Evolutionary conservation across 768 basidiomycete genomes (phyloP).

Genomic region (Lyophyllum decastes): DNA sequence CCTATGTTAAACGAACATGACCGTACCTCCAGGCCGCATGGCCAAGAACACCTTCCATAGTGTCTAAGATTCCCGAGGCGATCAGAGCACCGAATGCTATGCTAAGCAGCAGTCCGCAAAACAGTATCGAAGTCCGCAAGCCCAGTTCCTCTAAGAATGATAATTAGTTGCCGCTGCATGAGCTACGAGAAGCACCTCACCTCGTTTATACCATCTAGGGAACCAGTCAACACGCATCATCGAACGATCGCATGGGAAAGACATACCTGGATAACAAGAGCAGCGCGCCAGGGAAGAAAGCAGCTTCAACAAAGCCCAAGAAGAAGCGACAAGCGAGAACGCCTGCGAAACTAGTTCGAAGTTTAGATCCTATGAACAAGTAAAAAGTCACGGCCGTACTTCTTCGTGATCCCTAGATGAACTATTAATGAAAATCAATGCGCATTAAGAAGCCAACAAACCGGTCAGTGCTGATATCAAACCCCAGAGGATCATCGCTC

Average conservation of each 20-base stretch:
- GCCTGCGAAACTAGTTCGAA: slow-evolving; percentile 35
- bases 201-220: neutral
- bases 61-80: neutral
- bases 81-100: neutral
- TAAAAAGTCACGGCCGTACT: neutral
- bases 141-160: neutral
- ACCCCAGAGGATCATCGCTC: slow-evolving; percentile 58
- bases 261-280: slow-evolving; percentile 37
- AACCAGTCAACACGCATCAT: neutral
- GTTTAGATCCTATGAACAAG: neutral
- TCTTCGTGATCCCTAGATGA: neutral
- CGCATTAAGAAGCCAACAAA: neutral
- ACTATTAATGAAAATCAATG: neutral
- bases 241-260: too few relatives aligned
- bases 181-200: neutral
- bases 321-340: slow-evolving; percentile 49
- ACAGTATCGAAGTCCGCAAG: neutral
- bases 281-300: slow-evolving; percentile 49
- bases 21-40: neutral
- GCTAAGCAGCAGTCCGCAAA: neutral
- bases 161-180: neutral
- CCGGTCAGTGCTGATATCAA: slow-evolving; percentile 43
- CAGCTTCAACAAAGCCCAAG: slow-evolving; percentile 51
- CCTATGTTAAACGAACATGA: neutral
- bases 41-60: neutral